phyloP scores from a whole-genome alignment of 192 early-diverging fungal genomes.

The Coemansia erecta region DNA sequence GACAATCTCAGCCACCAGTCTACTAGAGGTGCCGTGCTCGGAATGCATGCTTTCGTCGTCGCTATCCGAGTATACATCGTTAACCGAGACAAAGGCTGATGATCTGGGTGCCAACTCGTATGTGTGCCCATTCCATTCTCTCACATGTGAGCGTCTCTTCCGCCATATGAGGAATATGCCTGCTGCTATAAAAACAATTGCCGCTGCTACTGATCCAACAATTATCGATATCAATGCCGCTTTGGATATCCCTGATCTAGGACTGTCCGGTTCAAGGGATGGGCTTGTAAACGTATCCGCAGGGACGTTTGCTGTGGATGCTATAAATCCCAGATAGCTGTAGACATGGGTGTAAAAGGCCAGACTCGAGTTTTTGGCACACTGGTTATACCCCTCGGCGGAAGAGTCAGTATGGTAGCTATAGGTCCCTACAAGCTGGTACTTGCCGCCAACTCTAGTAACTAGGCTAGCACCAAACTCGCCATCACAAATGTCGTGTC shows the following conservation, averaged over 20 bases:
- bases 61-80: not conserved
- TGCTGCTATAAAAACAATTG: not conserved
- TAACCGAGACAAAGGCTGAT: not conserved
- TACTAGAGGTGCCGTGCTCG: not conserved
- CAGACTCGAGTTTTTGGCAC: constrained; percentile 12
- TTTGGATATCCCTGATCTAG: not conserved
- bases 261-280: not conserved
- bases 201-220: not conserved
- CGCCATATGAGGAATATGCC: not conserved
- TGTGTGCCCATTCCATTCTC: not conserved
- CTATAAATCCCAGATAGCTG: constrained; percentile 11
- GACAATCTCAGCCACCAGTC: not conserved
- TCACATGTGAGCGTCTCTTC: not conserved
- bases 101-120: constrained; percentile 5
- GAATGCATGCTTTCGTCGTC: not conserved
- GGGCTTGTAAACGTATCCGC: constrained; percentile 9
- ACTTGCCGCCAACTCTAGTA: not conserved
- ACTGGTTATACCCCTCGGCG: constrained; percentile 1
- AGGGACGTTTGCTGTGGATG: not conserved
- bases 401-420: constrained; percentile 10
- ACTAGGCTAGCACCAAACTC: constrained; percentile 11
- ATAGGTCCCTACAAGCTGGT: constrained; percentile 6
- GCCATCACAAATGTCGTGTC: constrained; percentile 12
- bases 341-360: constrained; percentile 11
- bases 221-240: not conserved